These are phyloP conservation scores for Aspergillus nanangensis DNA, from an alignment of 495 filamentous ascomycete genomes.

Conservation along the genomic window DNA sequence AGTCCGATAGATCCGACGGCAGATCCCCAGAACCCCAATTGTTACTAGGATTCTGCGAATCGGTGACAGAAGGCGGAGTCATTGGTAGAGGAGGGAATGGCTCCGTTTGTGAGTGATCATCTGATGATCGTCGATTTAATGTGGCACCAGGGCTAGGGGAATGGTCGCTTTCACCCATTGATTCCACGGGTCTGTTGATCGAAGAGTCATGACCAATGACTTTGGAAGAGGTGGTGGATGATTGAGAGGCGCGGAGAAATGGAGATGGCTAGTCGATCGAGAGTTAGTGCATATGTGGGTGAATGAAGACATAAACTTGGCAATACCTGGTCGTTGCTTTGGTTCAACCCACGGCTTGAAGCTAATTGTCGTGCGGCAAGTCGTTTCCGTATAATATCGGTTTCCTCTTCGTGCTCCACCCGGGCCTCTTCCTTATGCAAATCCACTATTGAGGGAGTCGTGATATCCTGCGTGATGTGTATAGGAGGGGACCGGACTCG, in stretches of 20 bases:
- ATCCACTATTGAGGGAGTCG: constrained; percentile 60
- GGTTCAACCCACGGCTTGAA: constrained; percentile 57
- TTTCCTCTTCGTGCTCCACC: constrained; percentile 63
- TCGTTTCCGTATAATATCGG: constrained; percentile 63
- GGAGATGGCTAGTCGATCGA: constrained; percentile 3
- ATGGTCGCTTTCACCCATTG: constrained; percentile 8
- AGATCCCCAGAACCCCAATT: not conserved
- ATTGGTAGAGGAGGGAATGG: constrained; percentile 33
- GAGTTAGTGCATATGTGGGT: not conserved
- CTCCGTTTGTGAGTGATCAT: constrained; percentile 25
- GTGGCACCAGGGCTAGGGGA: constrained; percentile 8
- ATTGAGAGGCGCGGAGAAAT: constrained; percentile 5
- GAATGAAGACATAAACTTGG: constrained; percentile 4
- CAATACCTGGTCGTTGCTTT: constrained; percentile 17
- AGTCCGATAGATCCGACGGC: not conserved
- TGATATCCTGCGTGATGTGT: constrained; percentile 21
- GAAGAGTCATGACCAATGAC: constrained; percentile 4
- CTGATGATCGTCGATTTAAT: constrained; percentile 13
- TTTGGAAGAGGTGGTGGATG: constrained; percentile 8
- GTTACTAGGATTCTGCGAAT: not conserved
- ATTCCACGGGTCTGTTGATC: constrained; percentile 4
- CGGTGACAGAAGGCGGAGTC: constrained; percentile 5
- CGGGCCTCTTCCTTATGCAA: constrained; percentile 73
- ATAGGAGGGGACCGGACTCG: constrained; percentile 21
- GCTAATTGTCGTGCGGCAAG: constrained; percentile 71